Conservation (phyloP, 2,329 filamentous ascomycete genomes). For the Alternaria burnsii region DNA sequence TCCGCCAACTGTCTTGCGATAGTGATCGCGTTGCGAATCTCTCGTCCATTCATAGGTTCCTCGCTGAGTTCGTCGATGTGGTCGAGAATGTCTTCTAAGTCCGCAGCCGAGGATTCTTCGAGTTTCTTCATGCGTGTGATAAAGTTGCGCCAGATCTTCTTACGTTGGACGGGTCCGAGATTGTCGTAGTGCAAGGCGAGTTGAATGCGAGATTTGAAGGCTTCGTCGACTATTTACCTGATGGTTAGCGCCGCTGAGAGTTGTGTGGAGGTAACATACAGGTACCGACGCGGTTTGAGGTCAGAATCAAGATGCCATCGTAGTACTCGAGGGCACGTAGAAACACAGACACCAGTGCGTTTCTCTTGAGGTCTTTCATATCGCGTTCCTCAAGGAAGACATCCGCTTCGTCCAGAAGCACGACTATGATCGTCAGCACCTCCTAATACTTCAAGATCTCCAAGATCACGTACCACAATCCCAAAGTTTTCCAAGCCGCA, state of each 20-base stretch:
- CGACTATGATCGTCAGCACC: no score
- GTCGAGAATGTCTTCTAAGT: neutral
- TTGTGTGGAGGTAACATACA: no score
- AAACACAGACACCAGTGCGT: no score
- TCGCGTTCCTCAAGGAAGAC: no score
- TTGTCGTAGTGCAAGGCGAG: neutral
- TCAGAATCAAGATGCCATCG: no score
- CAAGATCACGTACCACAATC: no score
- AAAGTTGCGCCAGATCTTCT: neutral
- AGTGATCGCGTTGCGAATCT: neutral
- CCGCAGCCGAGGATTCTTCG: neutral
- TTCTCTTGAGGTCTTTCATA: no score
- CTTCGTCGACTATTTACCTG: neutral
- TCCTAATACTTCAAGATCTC: no score
- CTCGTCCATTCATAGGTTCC: neutral
- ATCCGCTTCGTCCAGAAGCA: no score
- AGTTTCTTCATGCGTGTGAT: accelerated
- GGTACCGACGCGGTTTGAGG: conserved; percentile 3
- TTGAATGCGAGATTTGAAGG: neutral
- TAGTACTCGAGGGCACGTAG: no score
- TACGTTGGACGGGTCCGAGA: neutral
- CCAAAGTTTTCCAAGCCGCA: no score
- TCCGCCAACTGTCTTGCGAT: accelerated
- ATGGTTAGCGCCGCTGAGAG: no score
- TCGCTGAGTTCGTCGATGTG: neutral